A percentile compares a stretch with the other conserved stretches of the same genome.
Conservation (phyloP, 345 rosid genomes). For the Eutrema yunnanense region DNA sequence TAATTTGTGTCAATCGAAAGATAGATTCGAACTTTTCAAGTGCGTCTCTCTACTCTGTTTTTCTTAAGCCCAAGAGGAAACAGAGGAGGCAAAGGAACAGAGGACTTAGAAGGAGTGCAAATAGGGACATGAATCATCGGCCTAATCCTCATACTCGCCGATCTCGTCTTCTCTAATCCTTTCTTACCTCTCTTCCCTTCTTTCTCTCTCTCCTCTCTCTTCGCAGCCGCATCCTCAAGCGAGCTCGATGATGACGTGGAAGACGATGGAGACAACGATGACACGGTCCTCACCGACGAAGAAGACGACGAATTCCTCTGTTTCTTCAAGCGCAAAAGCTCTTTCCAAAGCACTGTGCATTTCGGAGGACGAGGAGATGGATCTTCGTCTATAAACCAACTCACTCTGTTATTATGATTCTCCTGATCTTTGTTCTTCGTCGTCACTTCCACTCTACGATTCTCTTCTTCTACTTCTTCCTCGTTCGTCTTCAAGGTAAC, state of each 20-base stretch:
- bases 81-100: constrained; percentile 51
- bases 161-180: constrained; percentile 72
- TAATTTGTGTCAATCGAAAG: not conserved
- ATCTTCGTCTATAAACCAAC: constrained; percentile 87
- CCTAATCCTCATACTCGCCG: constrained; percentile 61
- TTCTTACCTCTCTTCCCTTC: constrained; percentile 59
- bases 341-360: constrained; percentile 94
- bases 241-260: constrained; percentile 70
- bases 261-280: constrained; percentile 56
- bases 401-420: constrained; percentile 38
- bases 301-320: constrained; percentile 41
- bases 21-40: not conserved
- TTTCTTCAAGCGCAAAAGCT: constrained; percentile 77
- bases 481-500: constrained; percentile 43
- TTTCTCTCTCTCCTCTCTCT: constrained; percentile 33
- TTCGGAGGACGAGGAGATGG: constrained; percentile 99
- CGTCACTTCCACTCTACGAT: constrained; percentile 16
- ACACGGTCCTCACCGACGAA: constrained; percentile 10
- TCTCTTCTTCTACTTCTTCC: constrained; percentile 12
- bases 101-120: constrained; percentile 53
- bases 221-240: constrained; percentile 31
- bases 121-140: constrained; percentile 83
- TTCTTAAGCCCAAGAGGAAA: constrained; percentile 52
- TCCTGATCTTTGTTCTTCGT: constrained; percentile 25
- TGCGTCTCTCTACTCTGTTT: constrained; percentile 54